Evolutionary conservation across 108 stramenopile genomes (phyloP), one percentile per base, ranked within the genome.

Genomic region (Phaeodactylum tricornutum): DNA sequence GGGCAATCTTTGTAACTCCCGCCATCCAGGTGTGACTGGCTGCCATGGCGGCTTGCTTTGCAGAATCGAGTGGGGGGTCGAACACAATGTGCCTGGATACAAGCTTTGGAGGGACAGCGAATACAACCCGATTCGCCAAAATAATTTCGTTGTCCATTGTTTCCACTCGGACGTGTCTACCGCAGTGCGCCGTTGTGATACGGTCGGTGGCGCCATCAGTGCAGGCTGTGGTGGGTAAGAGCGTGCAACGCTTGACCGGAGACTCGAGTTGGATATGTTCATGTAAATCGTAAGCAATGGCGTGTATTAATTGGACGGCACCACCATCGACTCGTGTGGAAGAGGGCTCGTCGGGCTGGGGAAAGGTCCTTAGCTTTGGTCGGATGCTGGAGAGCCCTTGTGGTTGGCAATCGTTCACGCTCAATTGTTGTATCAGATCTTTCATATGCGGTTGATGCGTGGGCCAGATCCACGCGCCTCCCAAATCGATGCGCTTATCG

Each of bases 391-490:
- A 24, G 12, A 29, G 21, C n/a, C n/a, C n/a, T n/a, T n/a, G n/a
- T n/a, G n/a, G n/a, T n/a, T n/a, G n/a, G n/a, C n/a, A n/a, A n/a
- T n/a, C n/a, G 28, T 48, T 16, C 20, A 75, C 32, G 31, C 55
- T 48, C 1, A 66, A 28, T 8, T 29, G 16, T 31, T 29, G 15
- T 21, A 58, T 16, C 19, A 64, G 33, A 25, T 28, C 34, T 43
- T 33, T 65, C 49, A 67, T 74, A 27, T 43, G 50, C 26, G 64
- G 72, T 42, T 74, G 72, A 37, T 65, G 59, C 8, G 22, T 42
- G 7, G 77, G 69, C 71, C 71, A 78, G 5, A 73, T 55, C 72
- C 77, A 72, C 1, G 77, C 77, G 31, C 71, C 77, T 2, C 72
- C 77, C 51, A 78, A 32, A 44, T 78, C 77, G 30, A 78, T 74